Percentiles rank a stretch among this genome's conserved stretches.
Conservation (phyloP, 805 yeast species). For the Pichia gijzeniarum region DNA sequence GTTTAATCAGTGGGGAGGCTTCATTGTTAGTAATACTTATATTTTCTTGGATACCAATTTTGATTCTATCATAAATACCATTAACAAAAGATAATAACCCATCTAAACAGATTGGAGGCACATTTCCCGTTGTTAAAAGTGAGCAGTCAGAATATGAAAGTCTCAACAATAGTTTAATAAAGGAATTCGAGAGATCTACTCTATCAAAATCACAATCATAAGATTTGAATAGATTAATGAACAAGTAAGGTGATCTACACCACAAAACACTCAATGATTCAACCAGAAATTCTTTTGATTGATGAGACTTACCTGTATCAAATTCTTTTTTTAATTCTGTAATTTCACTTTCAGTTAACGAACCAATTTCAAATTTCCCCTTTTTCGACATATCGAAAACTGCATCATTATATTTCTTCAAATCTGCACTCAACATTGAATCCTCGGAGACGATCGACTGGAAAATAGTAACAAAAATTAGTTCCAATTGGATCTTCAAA, state of each 20-base stretch:
- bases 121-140: constrained; percentile 66
- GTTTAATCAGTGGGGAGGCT: constrained; percentile 32
- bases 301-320: constrained; percentile 39
- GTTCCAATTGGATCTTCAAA: constrained; percentile 76
- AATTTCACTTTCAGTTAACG: constrained; percentile 23
- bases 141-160: constrained; percentile 86
- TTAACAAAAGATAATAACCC: constrained; percentile 70
- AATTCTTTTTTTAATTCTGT: constrained; percentile 31
- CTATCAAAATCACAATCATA: constrained; percentile 91
- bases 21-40: constrained; percentile 16
- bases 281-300: constrained; percentile 71
- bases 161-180: constrained; percentile 66
- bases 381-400: constrained; percentile 26
- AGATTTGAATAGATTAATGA: constrained; percentile 68
- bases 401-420: constrained; percentile 23
- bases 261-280: constrained; percentile 79
- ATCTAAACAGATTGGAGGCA: constrained; percentile 91
- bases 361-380: constrained; percentile 23
- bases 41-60: constrained; percentile 26
- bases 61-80: constrained; percentile 49
- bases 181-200: constrained; percentile 62
- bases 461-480: constrained; percentile 58
- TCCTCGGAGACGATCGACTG: constrained; percentile 31
- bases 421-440: constrained; percentile 22
- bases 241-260: constrained; percentile 74